A percentile compares a stretch with the other conserved stretches of the same genome.
These are phyloP conservation scores for Ophiocytium majus DNA, from an alignment of 352 stramenopile genomes.

Conservation along the genomic window DNA sequence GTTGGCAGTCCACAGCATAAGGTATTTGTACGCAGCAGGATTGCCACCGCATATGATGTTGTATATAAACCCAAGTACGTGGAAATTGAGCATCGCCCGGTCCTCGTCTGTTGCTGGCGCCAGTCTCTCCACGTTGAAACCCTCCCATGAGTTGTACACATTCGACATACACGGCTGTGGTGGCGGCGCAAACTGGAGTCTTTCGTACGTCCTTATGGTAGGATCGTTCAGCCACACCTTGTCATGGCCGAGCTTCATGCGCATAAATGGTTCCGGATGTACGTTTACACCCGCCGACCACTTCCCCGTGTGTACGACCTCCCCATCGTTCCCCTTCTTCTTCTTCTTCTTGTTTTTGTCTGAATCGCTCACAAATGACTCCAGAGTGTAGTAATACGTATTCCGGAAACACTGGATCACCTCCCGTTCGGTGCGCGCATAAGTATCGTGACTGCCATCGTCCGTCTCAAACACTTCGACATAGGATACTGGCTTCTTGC, in stretches of 20 bases:
- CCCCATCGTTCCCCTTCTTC: not conserved
- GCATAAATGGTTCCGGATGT: no score
- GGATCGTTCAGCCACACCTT: not conserved
- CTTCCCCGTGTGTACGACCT: no score
- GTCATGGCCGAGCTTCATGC: not conserved
- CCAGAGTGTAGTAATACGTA: not conserved
- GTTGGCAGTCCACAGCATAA: not conserved
- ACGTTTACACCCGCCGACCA: not conserved
- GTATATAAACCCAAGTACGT: not conserved
- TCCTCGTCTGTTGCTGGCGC: not conserved
- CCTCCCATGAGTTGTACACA: constrained; percentile 13
- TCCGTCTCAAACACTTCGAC: not conserved
- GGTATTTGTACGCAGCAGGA: not conserved
- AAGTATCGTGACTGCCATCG: not conserved
- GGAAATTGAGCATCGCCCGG: not conserved
- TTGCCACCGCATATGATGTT: not conserved
- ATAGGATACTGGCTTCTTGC: not conserved
- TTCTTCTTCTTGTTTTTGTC: not conserved
- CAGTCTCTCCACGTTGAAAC: not conserved
- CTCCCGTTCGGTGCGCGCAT: not conserved
- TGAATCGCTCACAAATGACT: not conserved
- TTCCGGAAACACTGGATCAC: not conserved
- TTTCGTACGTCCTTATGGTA: not conserved
- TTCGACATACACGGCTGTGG: not conserved
- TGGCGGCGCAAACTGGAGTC: not conserved